phyloP scores from a whole-genome alignment of 2,329 filamentous ascomycete species.

The Sclerotinia minor region DNA sequence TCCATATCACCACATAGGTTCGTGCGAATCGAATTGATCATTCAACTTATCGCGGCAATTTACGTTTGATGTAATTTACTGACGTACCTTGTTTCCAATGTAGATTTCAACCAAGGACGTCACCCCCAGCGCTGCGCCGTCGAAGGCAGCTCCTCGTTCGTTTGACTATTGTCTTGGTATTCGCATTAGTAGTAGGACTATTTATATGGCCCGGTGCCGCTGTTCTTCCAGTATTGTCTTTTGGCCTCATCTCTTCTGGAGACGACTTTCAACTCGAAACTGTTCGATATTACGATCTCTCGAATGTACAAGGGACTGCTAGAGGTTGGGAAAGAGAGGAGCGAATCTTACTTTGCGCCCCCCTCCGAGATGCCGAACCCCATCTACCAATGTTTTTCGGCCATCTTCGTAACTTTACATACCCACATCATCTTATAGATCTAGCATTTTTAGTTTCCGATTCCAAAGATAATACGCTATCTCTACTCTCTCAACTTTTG shows the following conservation, averaged over 20 bases:
- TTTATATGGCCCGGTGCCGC: slow-evolving; percentile 72
- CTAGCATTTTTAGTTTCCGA: slow-evolving; percentile 96
- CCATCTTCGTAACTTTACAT: slow-evolving; percentile 95
- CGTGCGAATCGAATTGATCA: slow-evolving; percentile 35
- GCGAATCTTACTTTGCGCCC: slow-evolving; percentile 90
- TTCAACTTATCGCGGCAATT: background rate
- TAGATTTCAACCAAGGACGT: slow-evolving; percentile 83
- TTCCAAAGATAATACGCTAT: slow-evolving; percentile 87
- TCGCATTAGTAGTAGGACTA: slow-evolving; percentile 67
- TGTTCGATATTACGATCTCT: slow-evolving; percentile 94
- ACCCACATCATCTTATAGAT: slow-evolving; percentile 94
- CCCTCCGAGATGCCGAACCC: slow-evolving; percentile 85
- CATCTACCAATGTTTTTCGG: slow-evolving; percentile 98
- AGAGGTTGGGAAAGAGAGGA: slow-evolving; percentile 96
- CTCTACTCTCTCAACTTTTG: slow-evolving; percentile 72
- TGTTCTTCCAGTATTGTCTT: slow-evolving; percentile 61
- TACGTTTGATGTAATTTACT: slow-evolving; percentile 5
- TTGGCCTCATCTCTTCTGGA: slow-evolving; percentile 67
- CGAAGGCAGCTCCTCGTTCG: slow-evolving; percentile 72
- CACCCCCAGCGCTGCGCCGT: slow-evolving; percentile 68
- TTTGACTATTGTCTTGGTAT: slow-evolving; percentile 57
- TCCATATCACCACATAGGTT: slow-evolving; percentile 90
- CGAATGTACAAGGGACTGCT: slow-evolving; percentile 85
- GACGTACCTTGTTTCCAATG: background rate
- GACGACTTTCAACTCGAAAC: slow-evolving; percentile 84